Evolutionary conservation across 805 yeast species (phyloP).

Genomic region (Lipomyces starkeyi): DNA sequence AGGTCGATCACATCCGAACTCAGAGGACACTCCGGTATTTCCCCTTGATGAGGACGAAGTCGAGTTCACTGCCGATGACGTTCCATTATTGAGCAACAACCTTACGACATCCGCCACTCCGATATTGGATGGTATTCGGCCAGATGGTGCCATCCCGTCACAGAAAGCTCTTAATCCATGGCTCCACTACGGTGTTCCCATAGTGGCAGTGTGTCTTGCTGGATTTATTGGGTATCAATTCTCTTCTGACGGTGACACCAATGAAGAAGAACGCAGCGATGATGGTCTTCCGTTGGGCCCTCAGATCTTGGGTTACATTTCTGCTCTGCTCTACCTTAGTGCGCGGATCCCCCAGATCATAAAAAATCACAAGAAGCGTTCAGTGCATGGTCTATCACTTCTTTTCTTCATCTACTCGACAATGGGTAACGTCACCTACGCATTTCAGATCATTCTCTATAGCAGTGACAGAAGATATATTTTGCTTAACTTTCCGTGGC

Average conservation of each 20-base stretch:
- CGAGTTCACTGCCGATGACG: conserved; percentile 5
- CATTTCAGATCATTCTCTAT: conserved; percentile 71
- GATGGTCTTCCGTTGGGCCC: conserved; percentile 49
- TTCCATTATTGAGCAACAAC: conserved; percentile 8
- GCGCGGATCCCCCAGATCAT: conserved; percentile 86
- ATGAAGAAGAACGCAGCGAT: conserved; percentile 40
- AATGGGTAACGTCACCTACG: conserved; percentile 76
- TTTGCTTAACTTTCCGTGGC: conserved; percentile 71
- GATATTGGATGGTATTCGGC: neutral
- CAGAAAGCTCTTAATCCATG: conserved; percentile 38
- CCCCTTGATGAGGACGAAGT: conserved; percentile 11
- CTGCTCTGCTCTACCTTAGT: conserved; percentile 70
- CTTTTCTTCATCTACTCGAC: conserved; percentile 77
- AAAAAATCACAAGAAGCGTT: conserved; percentile 76
- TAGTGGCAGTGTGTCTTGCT: conserved; percentile 64
- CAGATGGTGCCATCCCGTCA: conserved; percentile 41
- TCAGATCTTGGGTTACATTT: conserved; percentile 70
- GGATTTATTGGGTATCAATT: conserved; percentile 66
- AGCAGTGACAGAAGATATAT: conserved; percentile 67
- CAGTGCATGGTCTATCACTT: conserved; percentile 85
- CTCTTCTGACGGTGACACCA: conserved; percentile 43
- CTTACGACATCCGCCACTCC: neutral
- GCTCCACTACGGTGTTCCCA: conserved; percentile 57
- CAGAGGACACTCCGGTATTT: neutral
- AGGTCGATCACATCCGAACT: neutral